Evolutionary conservation across 2,329 filamentous ascomycete species (phyloP), one percentile per base, ranked within the genome.

Genomic region (Aureobasidium sp.): DNA sequence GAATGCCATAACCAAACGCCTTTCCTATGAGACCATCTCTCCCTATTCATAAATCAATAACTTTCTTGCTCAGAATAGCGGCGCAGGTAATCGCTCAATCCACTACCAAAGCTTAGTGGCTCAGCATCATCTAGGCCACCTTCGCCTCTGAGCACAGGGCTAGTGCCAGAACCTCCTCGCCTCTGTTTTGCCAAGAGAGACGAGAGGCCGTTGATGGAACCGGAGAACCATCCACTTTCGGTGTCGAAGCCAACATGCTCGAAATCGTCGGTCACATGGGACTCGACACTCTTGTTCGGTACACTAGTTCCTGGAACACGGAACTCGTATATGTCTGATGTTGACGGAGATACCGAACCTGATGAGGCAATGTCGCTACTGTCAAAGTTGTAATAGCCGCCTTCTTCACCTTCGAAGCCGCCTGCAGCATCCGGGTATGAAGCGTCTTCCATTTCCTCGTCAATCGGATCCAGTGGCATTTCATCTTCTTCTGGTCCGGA

Each of bases 211-310:
- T 72, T 70, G 52, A 72, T 71, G 53, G 67, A 69, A 42, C 70
- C 70, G 47, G 66, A 64, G 56, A 70, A 72, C 70, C 70, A 72
- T 10, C 70, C 70, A 27, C 67, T 71, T 46, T 65, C 63, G 15
- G 68, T 66, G 58, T 71, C 68, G 51, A 71, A 69, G 3, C 57
- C 62, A n/a, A 60, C 57, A 55, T 53, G 58, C 42, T 59, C 61
- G 27, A 59, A 57, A 29, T 41, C 53, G 36, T 36, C 48, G 2
- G 53, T 62, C 34, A 15, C 55, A 29, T 63, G n/a, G 32, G 61
- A 50, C 37, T 64, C 55, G 32, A 64, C 62, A 27, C 64, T 65
- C 12, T 67, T 65, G 50, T 66, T 65, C 52, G 60, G 37, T 10
- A 53, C 50, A 41, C 32, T 51, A 27, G 32, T 50, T 32, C 29